Conservation (phyloP, 192 early-diverging fungal genomes). For the Entrophospora sp. region DNA sequence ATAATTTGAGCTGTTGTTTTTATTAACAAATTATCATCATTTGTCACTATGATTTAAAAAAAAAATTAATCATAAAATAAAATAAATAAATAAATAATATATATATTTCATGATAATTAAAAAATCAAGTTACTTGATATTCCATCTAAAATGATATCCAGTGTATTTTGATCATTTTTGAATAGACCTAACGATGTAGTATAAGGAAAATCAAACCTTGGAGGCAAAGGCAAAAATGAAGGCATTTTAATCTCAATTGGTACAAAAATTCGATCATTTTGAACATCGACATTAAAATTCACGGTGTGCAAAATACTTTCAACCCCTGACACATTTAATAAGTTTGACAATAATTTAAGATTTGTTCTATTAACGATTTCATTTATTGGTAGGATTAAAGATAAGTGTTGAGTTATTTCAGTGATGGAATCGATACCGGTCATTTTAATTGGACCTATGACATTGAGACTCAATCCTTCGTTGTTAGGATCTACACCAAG, state of each 20-base stretch:
- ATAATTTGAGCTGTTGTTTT: neutral
- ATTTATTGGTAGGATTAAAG: neutral
- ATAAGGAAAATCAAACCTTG: neutral
- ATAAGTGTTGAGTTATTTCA: neutral
- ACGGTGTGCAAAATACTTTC: neutral
- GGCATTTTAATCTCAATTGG: neutral
- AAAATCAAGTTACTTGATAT: too few species aligned
- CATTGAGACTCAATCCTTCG: neutral
- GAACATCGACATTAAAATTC: neutral
- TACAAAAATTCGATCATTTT: neutral
- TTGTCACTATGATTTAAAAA: too few species aligned
- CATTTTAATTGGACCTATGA: neutral
- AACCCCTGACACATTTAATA: neutral
- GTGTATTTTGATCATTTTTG: neutral
- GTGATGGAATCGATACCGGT: neutral
- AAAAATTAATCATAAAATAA: too few species aligned
- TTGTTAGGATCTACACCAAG: neutral
- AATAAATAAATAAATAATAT: too few species aligned
- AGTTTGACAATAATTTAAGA: neutral
- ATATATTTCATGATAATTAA: too few species aligned
- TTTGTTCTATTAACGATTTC: neutral
- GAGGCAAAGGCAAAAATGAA: neutral
- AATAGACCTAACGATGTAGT: neutral
- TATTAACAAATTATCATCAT: neutral
- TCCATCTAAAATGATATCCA: neutral